phyloP scores from a whole-genome alignment of 805 yeast genomes.

The Saccharomycodes ludwigii region DNA sequence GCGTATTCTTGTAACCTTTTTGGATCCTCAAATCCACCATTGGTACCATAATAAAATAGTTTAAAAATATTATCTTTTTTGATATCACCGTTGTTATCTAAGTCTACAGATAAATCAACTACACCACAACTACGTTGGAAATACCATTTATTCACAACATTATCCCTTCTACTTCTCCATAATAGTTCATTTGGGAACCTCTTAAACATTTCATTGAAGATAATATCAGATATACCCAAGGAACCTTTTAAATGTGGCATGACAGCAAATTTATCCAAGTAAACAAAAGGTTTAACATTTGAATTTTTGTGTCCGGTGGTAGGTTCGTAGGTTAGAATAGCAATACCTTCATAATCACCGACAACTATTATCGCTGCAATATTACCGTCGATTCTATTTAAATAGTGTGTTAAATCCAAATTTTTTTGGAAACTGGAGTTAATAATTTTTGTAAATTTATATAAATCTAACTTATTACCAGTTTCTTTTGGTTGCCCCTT shows the following conservation, averaged over 20 bases:
- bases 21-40: slow-evolving; percentile 10
- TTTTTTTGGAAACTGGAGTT: slow-evolving; percentile 68
- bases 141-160: slow-evolving; percentile 96
- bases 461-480: slow-evolving; percentile 33
- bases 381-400: slow-evolving; percentile 47
- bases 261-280: slow-evolving; percentile 91
- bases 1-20: slow-evolving; percentile 17
- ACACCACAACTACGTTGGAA: slow-evolving; percentile 81
- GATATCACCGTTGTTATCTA: slow-evolving; percentile 21
- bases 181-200: slow-evolving; percentile 60
- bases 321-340: slow-evolving; percentile 77
- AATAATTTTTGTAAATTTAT: slow-evolving; percentile 46
- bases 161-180: slow-evolving; percentile 80
- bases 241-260: slow-evolving; percentile 75
- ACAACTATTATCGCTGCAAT: slow-evolving; percentile 73
- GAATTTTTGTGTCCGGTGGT: slow-evolving; percentile 19
- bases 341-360: slow-evolving; percentile 94
- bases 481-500: background rate
- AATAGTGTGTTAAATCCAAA: slow-evolving; percentile 55
- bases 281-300: slow-evolving; percentile 38
- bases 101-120: slow-evolving; percentile 30
- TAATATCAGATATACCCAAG: slow-evolving; percentile 85
- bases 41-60: slow-evolving; percentile 30
- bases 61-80: slow-evolving; percentile 22
- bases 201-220: slow-evolving; percentile 66